These are phyloP conservation scores for Claviceps capensis DNA, from an alignment of 2,329 filamentous ascomycete species.

Conservation along the genomic window DNA sequence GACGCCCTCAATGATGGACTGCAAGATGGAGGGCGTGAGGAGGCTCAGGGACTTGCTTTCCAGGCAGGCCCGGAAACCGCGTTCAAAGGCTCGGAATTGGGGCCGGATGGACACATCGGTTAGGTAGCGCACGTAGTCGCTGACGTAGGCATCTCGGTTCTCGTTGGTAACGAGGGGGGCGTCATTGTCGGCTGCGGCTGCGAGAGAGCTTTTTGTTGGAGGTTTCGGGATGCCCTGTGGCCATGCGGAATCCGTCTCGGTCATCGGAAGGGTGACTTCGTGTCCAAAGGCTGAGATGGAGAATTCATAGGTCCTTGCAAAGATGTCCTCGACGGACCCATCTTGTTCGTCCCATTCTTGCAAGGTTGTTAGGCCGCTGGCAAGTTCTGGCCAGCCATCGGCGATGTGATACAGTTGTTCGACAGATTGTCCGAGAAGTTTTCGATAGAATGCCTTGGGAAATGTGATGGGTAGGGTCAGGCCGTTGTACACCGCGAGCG, in stretches of 20 bases:
- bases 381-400: slow-evolving; percentile 78
- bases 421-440: slow-evolving; percentile 57
- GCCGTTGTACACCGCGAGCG: slow-evolving; percentile 84
- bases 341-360: slow-evolving; percentile 63
- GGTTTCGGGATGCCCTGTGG: slow-evolving; percentile 32
- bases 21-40: slow-evolving; percentile 57
- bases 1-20: slow-evolving; percentile 69
- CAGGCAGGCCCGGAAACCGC: slow-evolving; percentile 67
- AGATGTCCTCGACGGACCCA: slow-evolving; percentile 67
- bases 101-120: slow-evolving; percentile 62
- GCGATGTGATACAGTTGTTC: slow-evolving; percentile 61
- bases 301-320: slow-evolving; percentile 77
- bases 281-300: slow-evolving; percentile 47
- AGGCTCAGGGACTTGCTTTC: slow-evolving; percentile 56
- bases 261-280: slow-evolving; percentile 45
- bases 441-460: slow-evolving; percentile 70
- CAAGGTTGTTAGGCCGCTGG: slow-evolving; percentile 58
- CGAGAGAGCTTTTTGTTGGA: slow-evolving; percentile 16
- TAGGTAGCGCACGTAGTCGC: slow-evolving; percentile 74
- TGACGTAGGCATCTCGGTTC: slow-evolving; percentile 67
- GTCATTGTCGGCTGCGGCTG: slow-evolving; percentile 24
- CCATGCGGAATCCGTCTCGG: slow-evolving; percentile 28
- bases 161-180: slow-evolving; percentile 64
- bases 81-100: slow-evolving; percentile 68
- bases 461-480: slow-evolving; percentile 84